Base-by-base conservation (phyloP, 139 green algal species). In the Chlorella sorokiniana region DNA sequence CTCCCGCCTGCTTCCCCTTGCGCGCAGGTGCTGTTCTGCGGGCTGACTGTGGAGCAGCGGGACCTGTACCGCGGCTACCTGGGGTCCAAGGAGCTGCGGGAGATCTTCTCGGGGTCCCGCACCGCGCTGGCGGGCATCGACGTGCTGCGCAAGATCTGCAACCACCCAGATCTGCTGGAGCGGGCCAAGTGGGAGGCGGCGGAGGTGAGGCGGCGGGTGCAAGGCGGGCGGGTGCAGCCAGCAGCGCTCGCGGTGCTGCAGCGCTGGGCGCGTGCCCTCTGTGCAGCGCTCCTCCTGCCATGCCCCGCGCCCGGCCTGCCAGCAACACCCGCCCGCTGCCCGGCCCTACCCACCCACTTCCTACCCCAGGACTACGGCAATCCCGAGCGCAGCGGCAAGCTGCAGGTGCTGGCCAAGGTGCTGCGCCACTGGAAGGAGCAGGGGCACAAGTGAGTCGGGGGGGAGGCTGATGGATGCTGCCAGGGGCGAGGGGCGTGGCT, bases 101-200 rank as follows among this genome's bases (percentile, higher is more conserved):
- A 89, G 9, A 93, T 86, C 33, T 71, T 93, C 22, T 79, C 89
- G 7, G 91, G 88, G 25, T 38, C 84, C 69, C 85, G 85, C 42
- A 87, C 96, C 41, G 92, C 94, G 31, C 90, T 99, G 37, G 91
- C 91, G 23, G 97, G 95, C 78, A 98, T 99, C 61, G 96, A 98
- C 86, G 91, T 98, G 62, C 86, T 99, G 88, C 89, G 94, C 65
- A 99, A 99, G 73, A 38, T 99, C 79, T 99, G 95, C 92, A 99
- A 99, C 89, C 97, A 99, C 86, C 95, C 97, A 2, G 97, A 99
- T 86, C 91, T 99, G 69, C 88, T 99, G 76, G 89, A 98, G 84
- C 79, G 93, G 2, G 77, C 80, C 33, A 78, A 84, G 48, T 90
- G 74, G 70, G 88, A 94, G 71, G 83, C 61, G 18, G 67, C 72